A percentile compares a stretch with the other conserved stretches of the same genome.
phyloP scores from a whole-genome alignment of 23 red algal species.

The Gracilariopsis chorda region DNA sequence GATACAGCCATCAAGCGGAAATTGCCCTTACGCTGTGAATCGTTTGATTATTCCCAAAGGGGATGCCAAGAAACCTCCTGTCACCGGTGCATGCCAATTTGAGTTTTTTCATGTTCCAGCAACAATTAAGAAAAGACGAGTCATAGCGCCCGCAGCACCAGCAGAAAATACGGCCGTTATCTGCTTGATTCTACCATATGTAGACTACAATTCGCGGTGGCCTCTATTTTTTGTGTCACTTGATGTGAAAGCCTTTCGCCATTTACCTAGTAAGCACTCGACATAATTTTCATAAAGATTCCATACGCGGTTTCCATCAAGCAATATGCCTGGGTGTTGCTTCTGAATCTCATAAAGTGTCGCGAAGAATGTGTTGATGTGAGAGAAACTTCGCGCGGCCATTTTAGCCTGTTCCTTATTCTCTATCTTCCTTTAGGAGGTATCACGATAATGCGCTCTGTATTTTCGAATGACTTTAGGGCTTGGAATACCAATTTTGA shows the following conservation, averaged over 20 bases:
- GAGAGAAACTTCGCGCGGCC: background rate
- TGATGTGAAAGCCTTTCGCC: background rate
- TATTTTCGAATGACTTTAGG: background rate
- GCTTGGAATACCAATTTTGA: background rate
- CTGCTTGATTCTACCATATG: background rate
- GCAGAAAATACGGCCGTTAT: conserved; percentile 30
- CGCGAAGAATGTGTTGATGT: background rate
- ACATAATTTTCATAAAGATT: background rate
- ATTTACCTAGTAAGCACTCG: background rate
- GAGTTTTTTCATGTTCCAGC: background rate
- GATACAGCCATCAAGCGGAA: background rate
- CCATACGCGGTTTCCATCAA: background rate
- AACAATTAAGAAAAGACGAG: conserved; percentile 36
- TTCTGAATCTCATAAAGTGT: background rate
- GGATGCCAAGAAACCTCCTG: background rate
- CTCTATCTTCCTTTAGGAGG: background rate
- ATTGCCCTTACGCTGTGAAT: background rate
- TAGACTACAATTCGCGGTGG: background rate
- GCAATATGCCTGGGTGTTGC: background rate
- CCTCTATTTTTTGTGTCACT: background rate
- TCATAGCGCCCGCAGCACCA: background rate
- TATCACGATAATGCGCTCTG: background rate
- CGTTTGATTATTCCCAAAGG: background rate
- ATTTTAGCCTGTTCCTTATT: background rate
- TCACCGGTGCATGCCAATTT: background rate